phyloP scores from a whole-genome alignment of 192 early-diverging fungal species.

The Coemansia pectinata region DNA sequence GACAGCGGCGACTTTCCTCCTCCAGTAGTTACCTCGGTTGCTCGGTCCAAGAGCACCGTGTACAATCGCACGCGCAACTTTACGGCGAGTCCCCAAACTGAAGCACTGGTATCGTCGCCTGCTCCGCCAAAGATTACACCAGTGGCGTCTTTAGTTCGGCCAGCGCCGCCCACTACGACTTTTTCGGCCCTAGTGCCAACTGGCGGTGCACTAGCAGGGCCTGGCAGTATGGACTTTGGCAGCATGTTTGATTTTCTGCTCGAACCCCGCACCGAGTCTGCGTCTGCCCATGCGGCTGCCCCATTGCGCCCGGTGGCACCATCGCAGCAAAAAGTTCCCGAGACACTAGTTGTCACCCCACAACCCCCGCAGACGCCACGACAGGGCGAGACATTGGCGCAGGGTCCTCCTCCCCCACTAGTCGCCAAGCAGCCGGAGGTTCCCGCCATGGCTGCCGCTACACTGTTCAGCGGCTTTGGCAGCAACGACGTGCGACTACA shows the following conservation, averaged over 20 bases:
- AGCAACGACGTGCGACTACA: not conserved
- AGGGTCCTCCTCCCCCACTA: not conserved
- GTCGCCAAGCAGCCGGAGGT: not conserved
- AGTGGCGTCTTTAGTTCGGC: not conserved
- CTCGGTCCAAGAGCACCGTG: not conserved
- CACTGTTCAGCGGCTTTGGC: not conserved
- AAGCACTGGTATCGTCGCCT: not conserved
- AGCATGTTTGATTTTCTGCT: constrained; percentile 24
- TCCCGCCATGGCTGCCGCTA: not conserved
- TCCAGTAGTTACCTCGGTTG: not conserved
- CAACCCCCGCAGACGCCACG: not conserved
- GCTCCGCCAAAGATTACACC: not conserved
- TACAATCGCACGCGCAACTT: not conserved
- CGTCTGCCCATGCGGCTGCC: not conserved
- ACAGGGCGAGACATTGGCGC: not conserved
- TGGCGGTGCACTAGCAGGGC: not conserved
- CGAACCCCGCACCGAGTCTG: constrained; percentile 3
- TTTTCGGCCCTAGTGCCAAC: not conserved
- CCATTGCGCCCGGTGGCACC: not conserved
- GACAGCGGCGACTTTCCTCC: not conserved
- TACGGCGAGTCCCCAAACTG: not conserved
- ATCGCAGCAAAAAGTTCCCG: not conserved
- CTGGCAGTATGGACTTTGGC: constrained; percentile 14
- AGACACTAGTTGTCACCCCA: not conserved
- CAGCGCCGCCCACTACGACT: not conserved